These are phyloP conservation scores for Phytophthora palmivora DNA, from an alignment of 352 stramenopile genomes.

Conservation along the genomic window DNA sequence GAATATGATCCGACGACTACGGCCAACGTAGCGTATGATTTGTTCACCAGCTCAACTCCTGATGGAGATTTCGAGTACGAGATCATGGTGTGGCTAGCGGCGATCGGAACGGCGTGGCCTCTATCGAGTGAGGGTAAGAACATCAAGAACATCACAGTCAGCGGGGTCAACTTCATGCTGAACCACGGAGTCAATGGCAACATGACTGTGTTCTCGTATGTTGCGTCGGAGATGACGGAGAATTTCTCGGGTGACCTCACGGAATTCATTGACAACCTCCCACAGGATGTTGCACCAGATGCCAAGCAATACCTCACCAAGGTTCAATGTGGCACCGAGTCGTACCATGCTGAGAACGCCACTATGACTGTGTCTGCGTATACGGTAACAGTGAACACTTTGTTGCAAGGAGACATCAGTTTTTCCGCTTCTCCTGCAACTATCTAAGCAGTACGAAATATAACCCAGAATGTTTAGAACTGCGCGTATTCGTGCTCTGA, in stretches of 20 bases:
- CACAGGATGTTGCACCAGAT: slow-evolving; percentile 21
- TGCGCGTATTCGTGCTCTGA: too few species aligned
- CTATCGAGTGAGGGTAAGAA: slow-evolving; percentile 39
- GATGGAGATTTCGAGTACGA: slow-evolving; percentile 39
- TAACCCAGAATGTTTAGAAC: too few species aligned
- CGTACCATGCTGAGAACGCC: slow-evolving; percentile 32
- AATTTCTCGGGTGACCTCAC: slow-evolving; percentile 44
- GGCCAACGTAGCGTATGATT: slow-evolving; percentile 39
- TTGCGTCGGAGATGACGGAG: slow-evolving; percentile 31
- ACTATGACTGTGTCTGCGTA: slow-evolving; percentile 29
- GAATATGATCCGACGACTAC: slow-evolving; percentile 31
- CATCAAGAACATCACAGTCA: slow-evolving; percentile 35
- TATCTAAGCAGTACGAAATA: not conserved
- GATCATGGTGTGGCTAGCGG: slow-evolving; percentile 49
- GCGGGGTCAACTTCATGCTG: slow-evolving; percentile 37
- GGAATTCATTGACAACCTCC: slow-evolving; percentile 38
- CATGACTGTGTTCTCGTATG: slow-evolving; percentile 38
- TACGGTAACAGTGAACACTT: slow-evolving; percentile 20
- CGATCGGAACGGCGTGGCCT: slow-evolving; percentile 39
- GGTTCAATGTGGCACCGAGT: slow-evolving; percentile 40
- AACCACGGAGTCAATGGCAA: slow-evolving; percentile 46
- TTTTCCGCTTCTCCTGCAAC: slow-evolving; percentile 10
- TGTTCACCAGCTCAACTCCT: slow-evolving; percentile 44
- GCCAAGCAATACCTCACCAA: slow-evolving; percentile 38
- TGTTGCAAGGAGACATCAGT: slow-evolving; percentile 12